phyloP scores from a whole-genome alignment of 2,329 filamentous ascomycete species.

The Apiospora arundinis region DNA sequence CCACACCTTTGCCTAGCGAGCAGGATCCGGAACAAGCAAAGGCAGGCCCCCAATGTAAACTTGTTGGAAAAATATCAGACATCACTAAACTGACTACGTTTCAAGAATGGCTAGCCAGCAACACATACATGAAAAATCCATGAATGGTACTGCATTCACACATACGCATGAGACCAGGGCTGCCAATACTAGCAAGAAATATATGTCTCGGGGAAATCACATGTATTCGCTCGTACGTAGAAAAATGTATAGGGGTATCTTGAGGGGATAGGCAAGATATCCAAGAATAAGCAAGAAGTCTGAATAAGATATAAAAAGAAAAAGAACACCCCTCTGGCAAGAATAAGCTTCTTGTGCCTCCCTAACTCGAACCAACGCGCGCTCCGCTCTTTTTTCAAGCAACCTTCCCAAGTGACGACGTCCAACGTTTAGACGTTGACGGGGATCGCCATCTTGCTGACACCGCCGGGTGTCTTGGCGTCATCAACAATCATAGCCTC shows the following conservation, averaged over 20 bases:
- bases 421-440: not conserved
- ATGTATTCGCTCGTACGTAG: constrained; percentile 24
- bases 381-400: not conserved
- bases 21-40: too few species aligned
- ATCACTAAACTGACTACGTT: not conserved
- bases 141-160: not conserved
- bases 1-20: not conserved
- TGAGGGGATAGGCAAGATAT: constrained; percentile 24
- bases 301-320: constrained; percentile 12
- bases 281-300: constrained; percentile 26
- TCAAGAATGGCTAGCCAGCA: not conserved
- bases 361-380: not conserved
- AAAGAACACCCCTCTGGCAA: not conserved
- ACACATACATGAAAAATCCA: not conserved
- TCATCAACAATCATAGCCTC: constrained; percentile 38
- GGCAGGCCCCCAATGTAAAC: not conserved
- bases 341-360: not conserved
- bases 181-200: not conserved
- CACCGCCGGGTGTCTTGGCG: constrained; percentile 28
- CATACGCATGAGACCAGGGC: not conserved
- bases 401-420: not conserved
- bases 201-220: not conserved
- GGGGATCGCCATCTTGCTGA: constrained; percentile 38
- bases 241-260: constrained; percentile 24
- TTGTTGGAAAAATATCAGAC: not conserved